Conservation (phyloP, 495 filamentous ascomycete species). For the Tuber magnatum region DNA sequence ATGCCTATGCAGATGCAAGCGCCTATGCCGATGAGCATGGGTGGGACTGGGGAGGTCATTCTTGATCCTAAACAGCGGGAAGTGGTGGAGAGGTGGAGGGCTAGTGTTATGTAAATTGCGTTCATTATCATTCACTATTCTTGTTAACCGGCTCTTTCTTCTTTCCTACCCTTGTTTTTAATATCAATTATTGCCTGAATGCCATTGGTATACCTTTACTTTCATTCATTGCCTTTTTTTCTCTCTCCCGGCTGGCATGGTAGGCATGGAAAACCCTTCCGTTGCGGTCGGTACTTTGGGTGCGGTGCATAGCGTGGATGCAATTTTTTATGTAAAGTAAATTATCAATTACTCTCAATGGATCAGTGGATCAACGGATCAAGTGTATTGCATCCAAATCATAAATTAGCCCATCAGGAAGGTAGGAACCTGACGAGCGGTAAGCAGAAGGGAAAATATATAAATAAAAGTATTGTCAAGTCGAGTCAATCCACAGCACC, state of each 20-base stretch:
- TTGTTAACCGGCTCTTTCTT: background rate
- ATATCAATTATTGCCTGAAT: background rate
- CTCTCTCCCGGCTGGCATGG: background rate
- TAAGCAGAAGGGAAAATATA: background rate
- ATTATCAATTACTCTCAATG: background rate
- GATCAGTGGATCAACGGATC: background rate
- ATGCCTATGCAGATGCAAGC: constrained; percentile 22
- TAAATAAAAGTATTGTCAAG: background rate
- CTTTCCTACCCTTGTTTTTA: background rate
- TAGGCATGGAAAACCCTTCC: background rate
- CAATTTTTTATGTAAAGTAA: background rate
- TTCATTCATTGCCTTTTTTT: background rate
- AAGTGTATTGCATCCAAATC: background rate
- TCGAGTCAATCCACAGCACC: background rate
- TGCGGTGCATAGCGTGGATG: background rate
- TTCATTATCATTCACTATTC: background rate
- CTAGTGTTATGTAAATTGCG: constrained; percentile 56
- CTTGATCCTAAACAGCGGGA: constrained; percentile 54
- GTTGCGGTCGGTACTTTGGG: background rate
- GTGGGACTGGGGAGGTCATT: constrained; percentile 44
- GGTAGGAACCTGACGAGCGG: background rate
- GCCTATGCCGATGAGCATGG: constrained; percentile 37
- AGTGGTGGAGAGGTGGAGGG: constrained; percentile 84
- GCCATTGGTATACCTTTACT: background rate
- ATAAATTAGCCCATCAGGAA: background rate